Evolutionary conservation across 106 monocot species (phyloP), one percentile per base, ranked within the genome.

Genomic region (Vanilla planifolia): DNA sequence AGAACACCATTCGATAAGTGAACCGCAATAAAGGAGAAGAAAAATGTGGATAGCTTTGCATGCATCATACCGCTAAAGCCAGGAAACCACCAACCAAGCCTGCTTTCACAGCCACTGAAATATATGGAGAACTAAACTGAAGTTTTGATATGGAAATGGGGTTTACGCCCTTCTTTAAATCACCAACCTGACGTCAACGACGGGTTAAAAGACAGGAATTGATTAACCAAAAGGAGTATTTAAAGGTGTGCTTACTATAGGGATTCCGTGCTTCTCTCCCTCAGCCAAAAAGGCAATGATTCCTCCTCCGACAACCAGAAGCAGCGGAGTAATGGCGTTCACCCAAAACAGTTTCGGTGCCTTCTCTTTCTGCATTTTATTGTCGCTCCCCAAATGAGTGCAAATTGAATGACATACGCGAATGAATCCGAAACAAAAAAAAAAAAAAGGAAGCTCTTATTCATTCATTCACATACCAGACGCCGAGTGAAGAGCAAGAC

Each of bases 151-250:
- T 69, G 4, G 83, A 84, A 6, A 83, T 55, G 27, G 95, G 95
- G 63, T 90, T 95, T 2, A 95, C 33, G 4, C 95, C 95, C 51
- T 83, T 95, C 71, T 86, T 83, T 51, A 95, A 56, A 2, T 73
- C 65, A 11, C 95, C 95, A 15, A 95, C 86, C 95, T 94, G 48
- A 3, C 48, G 33, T 30, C n/a, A n/a, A n/a, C n/a, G n/a, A n/a
- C n/a, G n/a, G n/a, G n/a, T n/a, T n/a, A n/a, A n/a, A n/a, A n/a
- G n/a, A n/a, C n/a, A n/a, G n/a, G n/a, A n/a, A n/a, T n/a, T n/a
- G n/a, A n/a, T n/a, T n/a, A n/a, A n/a, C n/a, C n/a, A n/a, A n/a
- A n/a, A n/a, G n/a, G n/a, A n/a, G n/a, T n/a, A n/a, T n/a, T n/a
- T n/a, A n/a, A n/a, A n/a, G n/a, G n/a, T n/a, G n/a, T n/a, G n/a